Evolutionary conservation across 371 early-diverging fungal genomes (phyloP), one percentile per base, ranked within the genome.

Genomic region (Globomyces sp.): DNA sequence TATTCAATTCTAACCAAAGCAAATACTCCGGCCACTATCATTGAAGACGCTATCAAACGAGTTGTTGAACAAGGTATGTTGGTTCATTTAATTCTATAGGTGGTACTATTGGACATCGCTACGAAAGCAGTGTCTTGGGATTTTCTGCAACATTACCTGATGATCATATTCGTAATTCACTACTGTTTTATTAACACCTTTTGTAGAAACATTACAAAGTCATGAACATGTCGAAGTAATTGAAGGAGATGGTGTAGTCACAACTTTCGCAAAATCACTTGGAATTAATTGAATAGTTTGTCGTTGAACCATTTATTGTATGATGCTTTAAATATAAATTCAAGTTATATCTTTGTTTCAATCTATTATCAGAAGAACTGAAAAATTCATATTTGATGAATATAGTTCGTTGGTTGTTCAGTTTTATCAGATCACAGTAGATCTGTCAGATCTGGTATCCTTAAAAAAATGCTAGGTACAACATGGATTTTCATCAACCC

Each of bases 161-260:
- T 11, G 11, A 5, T 11, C 5, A 8, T 5, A 46, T 46, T 11
- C 5, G 47, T 46, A 46, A 46, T 46, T 46, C 24, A 24, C 24
- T 24, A 24, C 24, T 24, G 24, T 24, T 24, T 24, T 24, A 24
- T 24, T 24, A 0, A 8, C 0, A 46, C 11, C 11, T 53, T 87
- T 83, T 46, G 53, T 80, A 46, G 47, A 46, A 46, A 8, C 47
- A 5, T 46, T 92, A 57, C 68, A 92, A 8, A 46, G 8, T 46
- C 5, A 11, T 11, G 47, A 46, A 46, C 47, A 46, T 46, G 47
- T 46, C 5, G 47, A 46, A 8, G 11, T 11, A 8, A 11, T 46
- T 46, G 47, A 46, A 46, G 47, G 47, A 46, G 47, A 46, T 46
- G 47, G 47, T 46, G 47, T 8, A 46, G 47, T 46, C 11, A 46